A percentile compares a stretch with the other conserved stretches of the same genome.
Conservation (phyloP, 1,284 basidiomycete genomes). For the Pascua guehoae region DNA sequence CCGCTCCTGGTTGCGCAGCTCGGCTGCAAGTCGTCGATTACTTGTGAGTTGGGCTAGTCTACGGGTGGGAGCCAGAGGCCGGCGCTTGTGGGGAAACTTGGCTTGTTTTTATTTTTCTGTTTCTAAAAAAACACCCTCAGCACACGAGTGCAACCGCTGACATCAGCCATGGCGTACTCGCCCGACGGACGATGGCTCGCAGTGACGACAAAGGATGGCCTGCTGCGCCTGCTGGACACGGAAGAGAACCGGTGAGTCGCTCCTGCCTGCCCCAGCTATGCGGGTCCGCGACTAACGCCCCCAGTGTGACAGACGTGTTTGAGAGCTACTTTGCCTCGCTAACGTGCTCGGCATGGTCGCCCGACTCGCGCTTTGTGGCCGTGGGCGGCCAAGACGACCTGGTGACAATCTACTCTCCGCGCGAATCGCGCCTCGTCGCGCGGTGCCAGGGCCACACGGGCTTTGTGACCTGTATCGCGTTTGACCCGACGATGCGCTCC, state of each 20-base stretch:
- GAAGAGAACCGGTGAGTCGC: slow-evolving; percentile 60
- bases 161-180: slow-evolving; percentile 77
- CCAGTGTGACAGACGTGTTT: slow-evolving; percentile 72
- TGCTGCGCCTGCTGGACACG: slow-evolving; percentile 78
- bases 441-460: slow-evolving; percentile 95
- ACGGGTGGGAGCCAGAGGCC: too few species aligned
- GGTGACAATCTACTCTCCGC: slow-evolving; percentile 84
- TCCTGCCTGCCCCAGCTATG: too few species aligned
- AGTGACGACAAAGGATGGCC: slow-evolving; percentile 82
- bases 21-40: slow-evolving; percentile 56
- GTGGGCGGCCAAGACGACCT: slow-evolving; percentile 93
- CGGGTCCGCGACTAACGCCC: slow-evolving; percentile 55
- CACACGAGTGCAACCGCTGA: slow-evolving; percentile 18
- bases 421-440: slow-evolving; percentile 88
- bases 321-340: slow-evolving; percentile 87
- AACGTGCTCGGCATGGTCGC: slow-evolving; percentile 82
- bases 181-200: slow-evolving; percentile 84
- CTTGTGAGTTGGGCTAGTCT: slow-evolving; percentile 63
- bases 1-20: slow-evolving; percentile 46
- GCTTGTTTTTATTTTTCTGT: too few species aligned
- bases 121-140: too few species aligned
- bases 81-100: too few species aligned
- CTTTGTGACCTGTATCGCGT: slow-evolving; percentile 83
- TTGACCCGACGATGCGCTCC: slow-evolving; percentile 73
- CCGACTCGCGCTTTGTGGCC: slow-evolving; percentile 86